Conservation (phyloP, 352 stramenopile species). For the Globisporangium iwayamae region DNA sequence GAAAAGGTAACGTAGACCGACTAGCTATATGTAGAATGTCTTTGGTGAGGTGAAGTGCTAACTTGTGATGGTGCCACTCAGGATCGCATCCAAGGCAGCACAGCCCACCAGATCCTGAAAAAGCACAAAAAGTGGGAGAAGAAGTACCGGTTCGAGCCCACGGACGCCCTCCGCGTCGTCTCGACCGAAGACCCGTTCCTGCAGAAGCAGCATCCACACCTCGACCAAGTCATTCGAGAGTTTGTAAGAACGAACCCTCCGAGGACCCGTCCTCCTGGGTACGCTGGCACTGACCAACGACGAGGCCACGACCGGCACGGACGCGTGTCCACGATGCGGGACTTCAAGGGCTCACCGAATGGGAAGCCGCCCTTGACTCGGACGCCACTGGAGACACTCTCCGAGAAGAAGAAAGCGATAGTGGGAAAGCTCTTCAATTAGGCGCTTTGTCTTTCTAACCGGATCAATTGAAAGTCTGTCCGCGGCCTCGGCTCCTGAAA, state of each 20-base stretch:
- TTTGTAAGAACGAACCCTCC: slow-evolving; percentile 35
- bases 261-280: slow-evolving; percentile 2
- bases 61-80: slow-evolving; percentile 40
- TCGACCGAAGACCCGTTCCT: slow-evolving; percentile 72
- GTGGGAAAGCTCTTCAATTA: slow-evolving; percentile 14
- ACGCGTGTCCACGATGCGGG: slow-evolving; percentile 19
- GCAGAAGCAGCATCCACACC: slow-evolving; percentile 45
- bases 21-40: no score
- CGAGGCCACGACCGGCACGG: not conserved
- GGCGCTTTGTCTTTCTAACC: no score
- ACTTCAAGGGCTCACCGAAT: slow-evolving; percentile 2
- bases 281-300: not conserved
- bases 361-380: slow-evolving; percentile 3
- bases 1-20: slow-evolving; percentile 44
- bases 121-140: slow-evolving; percentile 90
- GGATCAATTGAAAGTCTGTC: no score
- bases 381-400: slow-evolving; percentile 8
- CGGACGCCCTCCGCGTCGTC: slow-evolving; percentile 36
- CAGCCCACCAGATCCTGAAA: slow-evolving; percentile 77
- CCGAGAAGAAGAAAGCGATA: slow-evolving; percentile 11
- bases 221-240: slow-evolving; percentile 55
- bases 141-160: slow-evolving; percentile 58
- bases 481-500: no score
- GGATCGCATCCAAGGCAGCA: slow-evolving; percentile 65
- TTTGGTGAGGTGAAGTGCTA: not conserved